Evolutionary conservation across 169 alveolate genomes (phyloP).

Genomic region (Babesia ovata): DNA sequence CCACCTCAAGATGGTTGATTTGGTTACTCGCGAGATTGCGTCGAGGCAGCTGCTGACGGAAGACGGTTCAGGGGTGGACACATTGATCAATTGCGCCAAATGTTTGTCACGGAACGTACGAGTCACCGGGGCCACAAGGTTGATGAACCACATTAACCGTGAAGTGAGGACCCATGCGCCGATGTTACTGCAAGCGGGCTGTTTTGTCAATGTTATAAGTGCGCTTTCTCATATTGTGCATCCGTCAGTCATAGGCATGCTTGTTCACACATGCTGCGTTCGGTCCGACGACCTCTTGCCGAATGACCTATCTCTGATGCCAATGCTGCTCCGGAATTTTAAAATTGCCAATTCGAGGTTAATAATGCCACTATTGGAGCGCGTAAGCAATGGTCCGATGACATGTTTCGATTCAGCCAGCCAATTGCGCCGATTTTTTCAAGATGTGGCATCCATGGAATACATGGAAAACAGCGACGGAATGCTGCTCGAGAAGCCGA

Average conservation of each 20-base stretch:
- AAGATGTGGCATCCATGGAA: neutral
- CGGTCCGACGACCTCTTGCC: constrained; percentile 8
- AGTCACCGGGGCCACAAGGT: neutral
- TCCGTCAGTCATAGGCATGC: constrained; percentile 29
- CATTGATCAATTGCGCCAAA: constrained; percentile 2
- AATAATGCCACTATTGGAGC: neutral
- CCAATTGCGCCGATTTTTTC: neutral
- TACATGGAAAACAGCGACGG: constrained; percentile 18
- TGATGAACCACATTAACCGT: constrained; percentile 2
- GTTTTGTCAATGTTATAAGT: constrained; percentile 3
- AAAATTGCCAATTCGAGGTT: constrained; percentile 26
- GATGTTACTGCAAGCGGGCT: constrained; percentile 1
- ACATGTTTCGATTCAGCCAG: neutral
- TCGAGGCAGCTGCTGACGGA: neutral
- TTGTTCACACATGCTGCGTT: constrained; percentile 34
- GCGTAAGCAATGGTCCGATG: constrained; percentile 1
- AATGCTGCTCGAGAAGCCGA: neutral
- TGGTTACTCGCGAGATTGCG: neutral
- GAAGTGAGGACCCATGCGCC: constrained; percentile 21
- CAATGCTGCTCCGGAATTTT: constrained; percentile 20
- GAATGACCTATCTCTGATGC: constrained; percentile 15
- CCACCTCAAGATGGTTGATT: neutral
- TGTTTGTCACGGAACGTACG: constrained; percentile 7
- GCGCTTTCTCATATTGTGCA: constrained; percentile 28
- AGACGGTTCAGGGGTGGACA: neutral